phyloP scores from a whole-genome alignment of 2,329 filamentous ascomycete genomes.

The Chaetomium strumarium region DNA sequence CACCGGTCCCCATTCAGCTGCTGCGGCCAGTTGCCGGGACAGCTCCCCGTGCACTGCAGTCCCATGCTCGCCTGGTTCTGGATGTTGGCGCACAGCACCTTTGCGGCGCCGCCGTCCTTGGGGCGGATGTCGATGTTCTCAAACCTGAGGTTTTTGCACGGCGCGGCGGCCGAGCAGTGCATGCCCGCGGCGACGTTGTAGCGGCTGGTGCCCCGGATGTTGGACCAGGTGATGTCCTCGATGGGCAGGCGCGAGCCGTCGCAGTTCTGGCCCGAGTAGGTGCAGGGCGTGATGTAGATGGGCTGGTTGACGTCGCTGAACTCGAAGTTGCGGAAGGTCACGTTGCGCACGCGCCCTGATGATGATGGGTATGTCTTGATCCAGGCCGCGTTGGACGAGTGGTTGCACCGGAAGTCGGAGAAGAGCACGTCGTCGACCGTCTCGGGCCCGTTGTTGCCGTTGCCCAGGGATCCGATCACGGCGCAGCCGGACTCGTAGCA shows the following conservation, averaged over 20 bases:
- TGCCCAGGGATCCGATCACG: constrained; percentile 29
- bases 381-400: constrained; percentile 37
- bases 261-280: constrained; percentile 36
- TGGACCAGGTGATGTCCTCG: constrained; percentile 42
- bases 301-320: constrained; percentile 42
- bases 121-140: constrained; percentile 41
- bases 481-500: constrained; percentile 36
- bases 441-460: constrained; percentile 33
- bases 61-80: constrained; percentile 31
- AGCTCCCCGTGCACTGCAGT: constrained; percentile 33
- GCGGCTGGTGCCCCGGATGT: constrained; percentile 43
- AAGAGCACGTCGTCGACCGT: constrained; percentile 35
- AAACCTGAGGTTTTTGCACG: constrained; percentile 41
- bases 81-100: constrained; percentile 41
- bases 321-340: constrained; percentile 38
- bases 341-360: constrained; percentile 37
- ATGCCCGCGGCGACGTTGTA: constrained; percentile 45
- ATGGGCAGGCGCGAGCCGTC: constrained; percentile 38
- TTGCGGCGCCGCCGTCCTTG: constrained; percentile 34
- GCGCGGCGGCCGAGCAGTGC: constrained; percentile 37
- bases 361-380: constrained; percentile 39
- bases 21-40: constrained; percentile 34
- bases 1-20: constrained; percentile 31
- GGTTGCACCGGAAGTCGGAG: constrained; percentile 33
- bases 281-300: constrained; percentile 43